phyloP scores from a whole-genome alignment of 129 eudicot species.

The Pittosporum tobira region DNA sequence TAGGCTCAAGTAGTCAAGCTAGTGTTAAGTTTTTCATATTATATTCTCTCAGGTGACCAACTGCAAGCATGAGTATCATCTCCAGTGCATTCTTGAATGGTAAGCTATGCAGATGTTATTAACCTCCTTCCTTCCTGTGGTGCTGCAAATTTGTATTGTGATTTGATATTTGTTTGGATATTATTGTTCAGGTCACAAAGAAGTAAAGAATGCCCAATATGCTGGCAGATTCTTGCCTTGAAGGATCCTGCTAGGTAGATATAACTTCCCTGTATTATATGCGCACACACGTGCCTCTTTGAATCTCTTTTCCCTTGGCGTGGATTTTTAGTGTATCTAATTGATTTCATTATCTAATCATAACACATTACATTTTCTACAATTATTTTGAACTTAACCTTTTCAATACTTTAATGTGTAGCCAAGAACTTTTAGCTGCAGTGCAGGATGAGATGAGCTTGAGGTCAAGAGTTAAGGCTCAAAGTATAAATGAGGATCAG shows the following conservation, averaged over 20 bases:
- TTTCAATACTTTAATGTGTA: slow-evolving; percentile 9
- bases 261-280: slow-evolving; percentile 3
- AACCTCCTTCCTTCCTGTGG: neutral
- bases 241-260: slow-evolving; percentile 64
- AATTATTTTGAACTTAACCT: neutral
- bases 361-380: neutral
- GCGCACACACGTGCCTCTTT: neutral
- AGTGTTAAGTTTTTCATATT: slow-evolving; percentile 1
- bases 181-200: slow-evolving; percentile 51
- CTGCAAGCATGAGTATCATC: slow-evolving; percentile 85
- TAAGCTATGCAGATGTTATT: slow-evolving; percentile 19
- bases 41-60: slow-evolving; percentile 40
- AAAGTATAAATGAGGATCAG: slow-evolving; percentile 19
- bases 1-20: neutral
- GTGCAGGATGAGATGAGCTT: slow-evolving; percentile 40
- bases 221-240: slow-evolving; percentile 58
- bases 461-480: slow-evolving; percentile 28
- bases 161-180: slow-evolving; percentile 1
- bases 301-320: neutral
- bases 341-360: neutral
- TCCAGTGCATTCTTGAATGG: slow-evolving; percentile 89
- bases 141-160: neutral
- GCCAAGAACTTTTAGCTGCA: slow-evolving; percentile 68
- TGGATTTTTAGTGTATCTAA: neutral
- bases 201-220: slow-evolving; percentile 80